Conservation (phyloP, 1,284 basidiomycete genomes). For the Schizopora paradoxa region DNA sequence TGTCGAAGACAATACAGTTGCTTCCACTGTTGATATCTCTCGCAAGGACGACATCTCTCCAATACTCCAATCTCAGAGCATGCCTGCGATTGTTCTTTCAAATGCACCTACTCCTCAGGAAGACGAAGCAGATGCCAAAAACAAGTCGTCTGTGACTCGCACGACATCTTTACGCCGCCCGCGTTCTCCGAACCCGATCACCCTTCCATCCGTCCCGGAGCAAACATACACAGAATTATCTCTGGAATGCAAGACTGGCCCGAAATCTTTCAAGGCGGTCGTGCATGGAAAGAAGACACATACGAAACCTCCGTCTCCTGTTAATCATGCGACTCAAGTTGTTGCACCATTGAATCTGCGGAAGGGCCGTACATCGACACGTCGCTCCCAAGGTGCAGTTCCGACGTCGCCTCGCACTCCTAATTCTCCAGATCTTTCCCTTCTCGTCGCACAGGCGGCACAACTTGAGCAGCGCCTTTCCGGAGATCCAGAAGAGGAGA, state of each 20-base stretch:
- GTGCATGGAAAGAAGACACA: constrained; percentile 12
- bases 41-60: too few relatives aligned
- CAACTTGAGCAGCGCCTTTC: constrained; percentile 14
- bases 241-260: constrained; percentile 9
- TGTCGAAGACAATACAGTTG: too few relatives aligned
- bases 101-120: background rate
- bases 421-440: constrained; percentile 14
- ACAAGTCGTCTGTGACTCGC: background rate
- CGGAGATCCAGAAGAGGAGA: background rate
- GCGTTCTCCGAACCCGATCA: constrained; percentile 8
- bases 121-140: background rate
- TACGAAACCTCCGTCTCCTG: background rate
- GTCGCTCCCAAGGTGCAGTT: background rate
- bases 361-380: too few relatives aligned
- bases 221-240: constrained; percentile 12
- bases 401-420: constrained; percentile 9
- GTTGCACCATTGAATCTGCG: too few relatives aligned
- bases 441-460: constrained; percentile 14
- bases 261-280: constrained; percentile 16
- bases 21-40: too few relatives aligned
- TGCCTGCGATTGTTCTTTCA: too few relatives aligned
- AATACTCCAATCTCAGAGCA: too few relatives aligned
- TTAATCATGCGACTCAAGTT: constrained; percentile 6
- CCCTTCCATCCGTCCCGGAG: constrained; percentile 1
- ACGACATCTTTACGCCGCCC: background rate